Percentiles rank a stretch among this genome's conserved stretches.
phyloP scores from a whole-genome alignment of 73 alveolate genomes.

The Paramecium bursaria region DNA sequence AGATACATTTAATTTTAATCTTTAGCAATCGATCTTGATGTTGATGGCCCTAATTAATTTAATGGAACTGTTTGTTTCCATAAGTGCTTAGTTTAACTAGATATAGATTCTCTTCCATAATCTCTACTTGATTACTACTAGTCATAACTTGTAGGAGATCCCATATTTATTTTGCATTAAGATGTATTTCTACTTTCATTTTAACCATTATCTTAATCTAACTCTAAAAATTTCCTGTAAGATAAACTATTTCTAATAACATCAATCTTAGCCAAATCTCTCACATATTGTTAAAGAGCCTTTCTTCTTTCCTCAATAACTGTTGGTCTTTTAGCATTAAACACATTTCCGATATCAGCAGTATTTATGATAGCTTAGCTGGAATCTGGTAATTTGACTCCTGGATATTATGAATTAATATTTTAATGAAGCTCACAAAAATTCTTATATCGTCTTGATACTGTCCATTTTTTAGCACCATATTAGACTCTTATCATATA shows the following conservation, averaged over 20 bases:
- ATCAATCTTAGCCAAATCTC: constrained; percentile 71
- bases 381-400: constrained; percentile 69
- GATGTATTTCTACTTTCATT: constrained; percentile 45
- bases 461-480: constrained; percentile 78
- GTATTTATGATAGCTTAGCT: constrained; percentile 69
- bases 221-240: constrained; percentile 66
- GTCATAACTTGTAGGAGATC: constrained; percentile 36
- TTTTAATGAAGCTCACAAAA: constrained; percentile 78
- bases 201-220: constrained; percentile 50
- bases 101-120: constrained; percentile 53
- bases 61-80: constrained; percentile 30
- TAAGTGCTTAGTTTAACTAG: constrained; percentile 15
- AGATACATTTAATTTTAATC: neutral
- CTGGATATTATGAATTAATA: constrained; percentile 43
- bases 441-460: constrained; percentile 77
- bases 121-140: constrained; percentile 58
- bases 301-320: constrained; percentile 70
- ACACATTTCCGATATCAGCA: constrained; percentile 66
- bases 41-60: constrained; percentile 10
- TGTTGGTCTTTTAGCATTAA: constrained; percentile 65
- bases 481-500: constrained; percentile 77
- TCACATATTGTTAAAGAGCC: constrained; percentile 56
- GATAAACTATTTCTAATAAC: constrained; percentile 49
- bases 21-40: neutral
- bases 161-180: constrained; percentile 58